Conservation (phyloP, 139 green algal genomes). For the Chlorella sp. region DNA sequence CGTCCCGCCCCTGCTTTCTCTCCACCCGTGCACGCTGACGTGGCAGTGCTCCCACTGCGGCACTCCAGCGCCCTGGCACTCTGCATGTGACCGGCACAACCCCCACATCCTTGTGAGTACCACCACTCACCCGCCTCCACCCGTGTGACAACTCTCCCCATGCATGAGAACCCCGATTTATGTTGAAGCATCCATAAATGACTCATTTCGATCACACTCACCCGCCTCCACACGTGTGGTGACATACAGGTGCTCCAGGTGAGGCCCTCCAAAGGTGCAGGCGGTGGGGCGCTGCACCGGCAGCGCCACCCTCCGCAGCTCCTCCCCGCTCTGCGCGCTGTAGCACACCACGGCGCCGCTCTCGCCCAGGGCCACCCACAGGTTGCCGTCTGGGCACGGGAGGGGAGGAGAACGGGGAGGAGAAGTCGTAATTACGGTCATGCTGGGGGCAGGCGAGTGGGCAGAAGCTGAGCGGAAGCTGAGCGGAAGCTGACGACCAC, state of each 20-base stretch:
- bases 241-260: constrained; percentile 61
- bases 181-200: neutral
- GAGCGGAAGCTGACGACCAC: no score
- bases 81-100: neutral
- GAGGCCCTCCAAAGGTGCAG: constrained; percentile 57
- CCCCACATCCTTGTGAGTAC: neutral
- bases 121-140: neutral
- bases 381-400: constrained; percentile 60
- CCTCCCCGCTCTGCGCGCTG: constrained; percentile 22
- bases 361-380: constrained; percentile 75
- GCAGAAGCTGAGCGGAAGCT: no score
- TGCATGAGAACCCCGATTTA: neutral
- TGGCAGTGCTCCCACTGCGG: neutral
- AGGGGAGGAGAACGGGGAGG: no score
- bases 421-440: no score
- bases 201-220: neutral
- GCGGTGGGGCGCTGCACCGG: constrained; percentile 57
- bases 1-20: no score
- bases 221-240: constrained; percentile 58
- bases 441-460: no score
- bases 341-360: constrained; percentile 61
- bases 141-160: neutral
- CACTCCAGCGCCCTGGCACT: neutral
- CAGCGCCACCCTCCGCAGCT: constrained; percentile 53
- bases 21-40: no score